These are phyloP conservation scores for Gaultheria prostrata DNA, from an alignment of 148 eudicot genomes.

Conservation along the genomic window DNA sequence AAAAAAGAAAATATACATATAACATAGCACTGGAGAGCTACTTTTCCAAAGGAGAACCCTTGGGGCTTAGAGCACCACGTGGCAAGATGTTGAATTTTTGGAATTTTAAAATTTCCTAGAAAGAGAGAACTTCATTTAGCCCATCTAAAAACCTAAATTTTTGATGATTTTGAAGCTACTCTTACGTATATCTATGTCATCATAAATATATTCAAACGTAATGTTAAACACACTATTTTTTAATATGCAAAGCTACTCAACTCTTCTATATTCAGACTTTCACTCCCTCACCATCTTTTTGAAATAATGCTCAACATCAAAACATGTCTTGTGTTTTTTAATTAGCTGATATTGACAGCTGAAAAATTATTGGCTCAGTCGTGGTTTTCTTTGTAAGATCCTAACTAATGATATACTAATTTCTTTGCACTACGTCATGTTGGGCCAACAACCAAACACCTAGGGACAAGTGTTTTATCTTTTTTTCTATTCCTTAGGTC, in stretches of 20 bases:
- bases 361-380: neutral
- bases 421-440: neutral
- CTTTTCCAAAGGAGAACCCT: too few relatives aligned
- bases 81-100: too few relatives aligned
- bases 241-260: neutral
- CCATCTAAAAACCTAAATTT: too few relatives aligned
- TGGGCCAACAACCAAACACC: neutral
- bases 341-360: neutral
- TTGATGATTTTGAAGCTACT: too few relatives aligned
- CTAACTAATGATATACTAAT: neutral
- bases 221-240: neutral
- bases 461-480: neutral
- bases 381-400: neutral
- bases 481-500: neutral
- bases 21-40: too few relatives aligned
- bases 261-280: neutral
- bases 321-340: neutral
- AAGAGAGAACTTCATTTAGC: too few relatives aligned
- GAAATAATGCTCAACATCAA: neutral
- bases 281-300: neutral
- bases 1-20: too few relatives aligned
- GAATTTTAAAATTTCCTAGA: too few relatives aligned
- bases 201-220: neutral
- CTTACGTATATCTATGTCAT: neutral
- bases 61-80: too few relatives aligned